These are phyloP conservation scores for Cystobasidium tubakii DNA, from an alignment of 768 basidiomycete genomes.

Conservation along the genomic window DNA sequence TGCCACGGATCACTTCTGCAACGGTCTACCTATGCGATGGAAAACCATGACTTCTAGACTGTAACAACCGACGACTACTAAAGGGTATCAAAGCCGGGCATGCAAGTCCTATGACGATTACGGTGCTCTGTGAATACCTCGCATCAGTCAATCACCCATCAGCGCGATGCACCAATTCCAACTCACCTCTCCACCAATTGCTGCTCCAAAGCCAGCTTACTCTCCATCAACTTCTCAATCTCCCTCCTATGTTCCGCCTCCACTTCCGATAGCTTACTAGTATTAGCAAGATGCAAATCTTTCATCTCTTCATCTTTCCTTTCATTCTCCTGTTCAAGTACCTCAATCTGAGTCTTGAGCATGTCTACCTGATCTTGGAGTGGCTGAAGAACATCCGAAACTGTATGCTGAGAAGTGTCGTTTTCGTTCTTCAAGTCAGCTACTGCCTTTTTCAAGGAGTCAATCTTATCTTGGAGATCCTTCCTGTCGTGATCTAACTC, in stretches of 20 bases:
- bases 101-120: too few relatives aligned
- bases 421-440: background rate
- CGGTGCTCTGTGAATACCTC: too few relatives aligned
- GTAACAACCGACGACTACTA: too few relatives aligned
- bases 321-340: background rate
- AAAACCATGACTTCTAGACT: too few relatives aligned
- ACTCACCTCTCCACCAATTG: conserved; percentile 12
- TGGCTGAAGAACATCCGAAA: background rate
- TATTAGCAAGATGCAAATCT: conserved; percentile 30
- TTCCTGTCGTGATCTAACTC: background rate
- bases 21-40: too few relatives aligned
- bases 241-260: conserved; percentile 13
- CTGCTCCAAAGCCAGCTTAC: conserved; percentile 9
- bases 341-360: background rate
- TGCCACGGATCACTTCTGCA: too few relatives aligned
- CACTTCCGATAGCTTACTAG: background rate
- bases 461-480: background rate
- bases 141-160: too few relatives aligned
- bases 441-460: background rate
- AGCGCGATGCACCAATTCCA: background rate
- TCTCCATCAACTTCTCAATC: conserved; percentile 6
- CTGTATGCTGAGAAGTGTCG: background rate
- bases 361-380: background rate
- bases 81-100: too few relatives aligned
- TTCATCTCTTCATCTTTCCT: conserved; percentile 21